Evolutionary conservation across 2,329 filamentous ascomycete species (phyloP).

Genomic region (Ophiobolus disseminans): DNA sequence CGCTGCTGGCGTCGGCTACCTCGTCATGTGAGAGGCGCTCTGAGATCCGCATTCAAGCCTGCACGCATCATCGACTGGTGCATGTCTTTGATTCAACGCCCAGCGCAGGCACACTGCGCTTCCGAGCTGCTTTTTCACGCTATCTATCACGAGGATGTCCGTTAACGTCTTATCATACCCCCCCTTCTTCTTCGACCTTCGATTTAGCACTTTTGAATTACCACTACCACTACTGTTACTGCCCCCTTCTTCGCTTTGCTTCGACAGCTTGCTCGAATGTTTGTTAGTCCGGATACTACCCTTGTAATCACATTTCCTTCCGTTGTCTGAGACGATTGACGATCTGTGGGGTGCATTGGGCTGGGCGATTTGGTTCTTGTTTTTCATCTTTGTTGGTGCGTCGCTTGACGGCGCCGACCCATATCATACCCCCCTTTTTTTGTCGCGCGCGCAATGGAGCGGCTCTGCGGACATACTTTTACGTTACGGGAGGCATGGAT

Average conservation of each 20-base stretch:
- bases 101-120: slow-evolving; percentile 21
- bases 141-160: slow-evolving; percentile 32
- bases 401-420: slow-evolving; percentile 1
- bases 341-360: slow-evolving; percentile 19
- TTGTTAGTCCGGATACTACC: slow-evolving; percentile 26
- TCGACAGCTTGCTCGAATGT: slow-evolving; percentile 7
- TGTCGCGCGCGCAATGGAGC: slow-evolving; percentile 22
- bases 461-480: slow-evolving; percentile 13
- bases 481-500: slow-evolving; percentile 12
- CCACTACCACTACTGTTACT: slow-evolving; percentile 10
- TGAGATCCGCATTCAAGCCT: slow-evolving; percentile 13
- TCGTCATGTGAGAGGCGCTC: slow-evolving; percentile 41
- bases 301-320: slow-evolving; percentile 37
- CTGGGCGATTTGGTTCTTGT: slow-evolving; percentile 5
- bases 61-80: slow-evolving; percentile 41
- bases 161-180: slow-evolving; percentile 14
- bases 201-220: slow-evolving; percentile 15
- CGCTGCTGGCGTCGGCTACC: slow-evolving; percentile 43
- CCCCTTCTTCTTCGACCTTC: neutral
- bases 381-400: slow-evolving; percentile 3
- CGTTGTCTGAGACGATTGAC: slow-evolving; percentile 40
- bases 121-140: slow-evolving; percentile 25
- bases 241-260: slow-evolving; percentile 14
- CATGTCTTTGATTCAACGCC: slow-evolving; percentile 37
- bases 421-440: slow-evolving; percentile 6